Evolutionary conservation across 1,139 yeast species (phyloP).

Genomic region (Hansenula sp.): DNA sequence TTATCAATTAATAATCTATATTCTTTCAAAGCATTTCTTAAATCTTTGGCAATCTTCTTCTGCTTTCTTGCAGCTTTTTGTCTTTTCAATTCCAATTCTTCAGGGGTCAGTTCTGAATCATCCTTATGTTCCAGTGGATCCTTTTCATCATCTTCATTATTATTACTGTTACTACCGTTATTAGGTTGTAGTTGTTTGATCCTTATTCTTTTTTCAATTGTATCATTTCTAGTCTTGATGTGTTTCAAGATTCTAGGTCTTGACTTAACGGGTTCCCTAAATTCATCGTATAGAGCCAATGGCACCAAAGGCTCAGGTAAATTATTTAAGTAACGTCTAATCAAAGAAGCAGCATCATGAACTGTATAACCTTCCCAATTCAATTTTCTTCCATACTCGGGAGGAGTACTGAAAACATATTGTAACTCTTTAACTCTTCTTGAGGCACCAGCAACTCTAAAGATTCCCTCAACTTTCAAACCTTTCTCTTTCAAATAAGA

Average conservation of each 20-base stretch:
- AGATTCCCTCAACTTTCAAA: conserved; percentile 80
- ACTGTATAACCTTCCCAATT: conserved; percentile 93
- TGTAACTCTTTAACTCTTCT: conserved; percentile 86
- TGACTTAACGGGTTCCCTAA: conserved; percentile 71
- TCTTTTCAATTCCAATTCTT: conserved; percentile 28
- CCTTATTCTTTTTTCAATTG: conserved; percentile 24
- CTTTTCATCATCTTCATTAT: not conserved
- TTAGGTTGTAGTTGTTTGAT: conserved; percentile 15
- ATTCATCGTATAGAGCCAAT: conserved; percentile 66
- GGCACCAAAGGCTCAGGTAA: conserved; percentile 94
- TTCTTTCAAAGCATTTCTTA: conserved; percentile 64
- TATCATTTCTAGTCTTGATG: conserved; percentile 45
- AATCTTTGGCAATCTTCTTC: conserved; percentile 48
- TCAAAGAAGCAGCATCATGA: conserved; percentile 94
- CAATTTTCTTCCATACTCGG: conserved; percentile 82
- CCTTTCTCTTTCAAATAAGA: conserved; percentile 77
- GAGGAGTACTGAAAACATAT: conserved; percentile 77
- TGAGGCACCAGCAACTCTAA: conserved; percentile 89
- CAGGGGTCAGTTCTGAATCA: conserved; percentile 27
- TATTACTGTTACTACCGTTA: conserved; percentile 5
- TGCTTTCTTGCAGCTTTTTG: conserved; percentile 33
- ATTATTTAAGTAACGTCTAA: conserved; percentile 81
- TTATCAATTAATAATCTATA: conserved; percentile 65
- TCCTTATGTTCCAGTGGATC: conserved; percentile 9
- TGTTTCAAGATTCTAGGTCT: conserved; percentile 59